Evolutionary conservation across 805 yeast genomes (phyloP).

Genomic region (Komagataella mondaviorum): DNA sequence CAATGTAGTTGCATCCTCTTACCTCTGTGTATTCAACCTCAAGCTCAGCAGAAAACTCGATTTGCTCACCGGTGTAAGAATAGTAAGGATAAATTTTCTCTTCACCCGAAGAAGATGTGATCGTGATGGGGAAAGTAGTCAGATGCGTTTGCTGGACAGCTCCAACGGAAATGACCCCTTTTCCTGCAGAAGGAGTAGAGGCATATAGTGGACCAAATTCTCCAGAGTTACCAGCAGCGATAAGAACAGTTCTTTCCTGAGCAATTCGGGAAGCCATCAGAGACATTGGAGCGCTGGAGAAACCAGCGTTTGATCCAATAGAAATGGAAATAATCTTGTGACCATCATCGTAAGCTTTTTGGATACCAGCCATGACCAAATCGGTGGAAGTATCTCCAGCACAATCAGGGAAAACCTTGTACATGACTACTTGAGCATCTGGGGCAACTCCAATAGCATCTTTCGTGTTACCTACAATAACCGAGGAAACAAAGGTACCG

Average conservation of each 20-base stretch:
- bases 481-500: slow-evolving; percentile 11
- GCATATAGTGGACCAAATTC: slow-evolving; percentile 5
- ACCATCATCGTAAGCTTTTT: slow-evolving; percentile 4
- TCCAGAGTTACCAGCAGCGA: slow-evolving; percentile 9
- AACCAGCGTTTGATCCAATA: slow-evolving; percentile 9
- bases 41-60: background rate
- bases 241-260: slow-evolving; percentile 6
- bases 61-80: background rate
- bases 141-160: slow-evolving; percentile 3
- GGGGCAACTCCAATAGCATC: slow-evolving; percentile 10
- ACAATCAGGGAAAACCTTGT: slow-evolving; percentile 8
- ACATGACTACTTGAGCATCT: slow-evolving; percentile 7
- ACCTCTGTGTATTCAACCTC: background rate
- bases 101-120: slow-evolving; percentile 2
- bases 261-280: slow-evolving; percentile 6
- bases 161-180: slow-evolving; percentile 6
- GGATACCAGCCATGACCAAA: slow-evolving; percentile 6
- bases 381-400: slow-evolving; percentile 7
- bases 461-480: slow-evolving; percentile 8
- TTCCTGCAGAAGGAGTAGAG: slow-evolving; percentile 4
- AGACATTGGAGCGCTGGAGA: slow-evolving; percentile 4
- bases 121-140: slow-evolving; percentile 3
- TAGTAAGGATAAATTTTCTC: background rate
- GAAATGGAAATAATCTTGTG: slow-evolving; percentile 7
- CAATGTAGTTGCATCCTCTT: background rate